Conservation (phyloP, 441 rosid genomes). For the Arabidopsis lyrata region DNA sequence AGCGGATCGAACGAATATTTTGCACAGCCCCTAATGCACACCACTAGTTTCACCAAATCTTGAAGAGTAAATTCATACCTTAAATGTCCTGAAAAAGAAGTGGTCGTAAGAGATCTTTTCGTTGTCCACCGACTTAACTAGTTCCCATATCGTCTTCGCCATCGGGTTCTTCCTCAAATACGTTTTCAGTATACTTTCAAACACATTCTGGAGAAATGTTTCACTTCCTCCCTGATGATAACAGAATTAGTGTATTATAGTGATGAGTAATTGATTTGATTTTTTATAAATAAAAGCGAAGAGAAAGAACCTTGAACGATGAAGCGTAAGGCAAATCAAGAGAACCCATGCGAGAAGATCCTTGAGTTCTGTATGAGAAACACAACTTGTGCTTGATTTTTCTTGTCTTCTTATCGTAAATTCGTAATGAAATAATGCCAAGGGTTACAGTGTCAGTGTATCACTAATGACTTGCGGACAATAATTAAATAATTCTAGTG, state of each 20-base stretch:
- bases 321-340: constrained; percentile 31
- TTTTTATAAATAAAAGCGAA: background rate
- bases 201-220: constrained; percentile 65
- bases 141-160: constrained; percentile 67
- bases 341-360: constrained; percentile 2
- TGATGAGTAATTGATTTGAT: background rate
- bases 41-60: background rate
- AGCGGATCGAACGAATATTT: too few species aligned
- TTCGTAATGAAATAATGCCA: background rate
- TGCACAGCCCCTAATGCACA: background rate
- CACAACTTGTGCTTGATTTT: constrained; percentile 8
- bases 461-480: too few species aligned
- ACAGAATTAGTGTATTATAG: constrained; percentile 1
- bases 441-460: too few species aligned
- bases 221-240: constrained; percentile 47
- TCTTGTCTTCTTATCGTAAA: background rate
- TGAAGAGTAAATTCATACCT: constrained; percentile 50
- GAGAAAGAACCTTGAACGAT: constrained; percentile 37
- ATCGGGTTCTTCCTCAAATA: constrained; percentile 71
- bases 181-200: constrained; percentile 64
- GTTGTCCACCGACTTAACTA: constrained; percentile 58
- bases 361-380: constrained; percentile 17
- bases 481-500: too few species aligned
- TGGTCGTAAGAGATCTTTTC: constrained; percentile 75
- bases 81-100: constrained; percentile 75